phyloP scores from a whole-genome alignment of 2,329 filamentous ascomycete genomes.

The Pestalotiopsis sp. region DNA sequence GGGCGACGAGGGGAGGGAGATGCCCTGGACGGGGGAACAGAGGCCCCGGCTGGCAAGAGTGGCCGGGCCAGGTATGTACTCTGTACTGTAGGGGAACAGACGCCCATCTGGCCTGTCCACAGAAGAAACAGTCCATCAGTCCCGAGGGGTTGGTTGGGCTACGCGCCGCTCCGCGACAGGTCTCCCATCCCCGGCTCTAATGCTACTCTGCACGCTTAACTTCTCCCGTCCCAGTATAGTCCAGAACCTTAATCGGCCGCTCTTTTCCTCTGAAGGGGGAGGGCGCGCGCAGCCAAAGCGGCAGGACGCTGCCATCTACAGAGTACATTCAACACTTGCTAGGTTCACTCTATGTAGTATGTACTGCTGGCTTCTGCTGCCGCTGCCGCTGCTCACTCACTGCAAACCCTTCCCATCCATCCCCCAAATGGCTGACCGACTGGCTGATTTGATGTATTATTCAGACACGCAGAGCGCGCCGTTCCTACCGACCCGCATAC shows the following conservation, averaged over 20 bases:
- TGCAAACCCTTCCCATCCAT: neutral
- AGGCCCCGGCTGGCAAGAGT: neutral
- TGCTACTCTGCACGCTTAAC: constrained; percentile 10
- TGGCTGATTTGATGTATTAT: neutral
- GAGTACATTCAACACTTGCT: too few relatives aligned
- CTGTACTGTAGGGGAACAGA: neutral
- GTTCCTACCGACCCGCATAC: neutral
- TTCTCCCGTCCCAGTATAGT: constrained; percentile 4
- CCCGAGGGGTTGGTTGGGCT: constrained; percentile 10
- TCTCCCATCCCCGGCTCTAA: constrained; percentile 6
- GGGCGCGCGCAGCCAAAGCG: neutral
- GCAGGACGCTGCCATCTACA: neutral
- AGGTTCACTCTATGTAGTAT: too few relatives aligned
- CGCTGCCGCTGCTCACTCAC: neutral
- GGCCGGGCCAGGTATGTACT: neutral
- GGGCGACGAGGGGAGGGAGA: neutral
- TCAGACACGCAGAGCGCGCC: neutral
- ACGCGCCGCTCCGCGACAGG: constrained; percentile 12
- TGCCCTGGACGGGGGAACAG: neutral
- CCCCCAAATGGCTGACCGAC: neutral
- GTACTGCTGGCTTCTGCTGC: neutral
- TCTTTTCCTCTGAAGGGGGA: neutral
- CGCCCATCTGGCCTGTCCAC: neutral
- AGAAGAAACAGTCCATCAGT: neutral
- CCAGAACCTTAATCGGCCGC: neutral